A percentile compares a stretch with the other conserved stretches of the same genome.
These are phyloP conservation scores for Eucalyptus urophylla DNA, from an alignment of 345 rosid genomes.

Conservation along the genomic window DNA sequence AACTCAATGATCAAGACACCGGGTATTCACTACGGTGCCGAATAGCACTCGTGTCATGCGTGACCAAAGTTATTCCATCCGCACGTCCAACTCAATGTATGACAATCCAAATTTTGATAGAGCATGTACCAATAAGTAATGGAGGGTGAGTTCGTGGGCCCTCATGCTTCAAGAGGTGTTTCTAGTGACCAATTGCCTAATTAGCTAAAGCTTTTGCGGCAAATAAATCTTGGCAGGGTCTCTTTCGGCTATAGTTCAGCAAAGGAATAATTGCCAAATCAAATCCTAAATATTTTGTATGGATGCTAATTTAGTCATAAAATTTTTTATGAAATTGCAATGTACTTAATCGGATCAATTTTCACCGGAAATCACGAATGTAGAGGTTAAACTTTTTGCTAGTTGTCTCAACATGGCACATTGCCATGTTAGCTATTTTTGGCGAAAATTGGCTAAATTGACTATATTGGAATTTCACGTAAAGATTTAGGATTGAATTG, in stretches of 20 bases:
- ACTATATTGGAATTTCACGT: accelerated
- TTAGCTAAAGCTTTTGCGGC: background rate
- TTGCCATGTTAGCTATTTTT: background rate
- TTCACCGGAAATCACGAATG: accelerated
- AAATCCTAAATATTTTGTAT: accelerated
- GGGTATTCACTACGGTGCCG: background rate
- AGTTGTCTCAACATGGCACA: background rate
- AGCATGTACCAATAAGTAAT: background rate
- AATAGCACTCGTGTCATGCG: background rate
- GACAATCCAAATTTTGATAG: background rate
- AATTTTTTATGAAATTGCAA: background rate
- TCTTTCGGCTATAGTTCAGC: background rate
- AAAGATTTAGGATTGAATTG: background rate
- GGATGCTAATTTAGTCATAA: background rate
- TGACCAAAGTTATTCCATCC: background rate
- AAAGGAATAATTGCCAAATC: background rate
- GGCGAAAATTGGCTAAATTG: accelerated
- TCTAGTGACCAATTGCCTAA: background rate
- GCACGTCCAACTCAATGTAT: background rate
- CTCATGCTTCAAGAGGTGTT: background rate
- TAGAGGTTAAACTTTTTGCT: too few species aligned
- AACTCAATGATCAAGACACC: background rate
- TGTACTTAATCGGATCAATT: accelerated
- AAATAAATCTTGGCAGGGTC: background rate
- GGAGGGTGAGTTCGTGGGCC: background rate